A percentile compares a stretch with the other conserved stretches of the same genome.
These are phyloP conservation scores for Colletotrichum sojae DNA, from an alignment of 2,329 filamentous ascomycete species.

Conservation along the genomic window DNA sequence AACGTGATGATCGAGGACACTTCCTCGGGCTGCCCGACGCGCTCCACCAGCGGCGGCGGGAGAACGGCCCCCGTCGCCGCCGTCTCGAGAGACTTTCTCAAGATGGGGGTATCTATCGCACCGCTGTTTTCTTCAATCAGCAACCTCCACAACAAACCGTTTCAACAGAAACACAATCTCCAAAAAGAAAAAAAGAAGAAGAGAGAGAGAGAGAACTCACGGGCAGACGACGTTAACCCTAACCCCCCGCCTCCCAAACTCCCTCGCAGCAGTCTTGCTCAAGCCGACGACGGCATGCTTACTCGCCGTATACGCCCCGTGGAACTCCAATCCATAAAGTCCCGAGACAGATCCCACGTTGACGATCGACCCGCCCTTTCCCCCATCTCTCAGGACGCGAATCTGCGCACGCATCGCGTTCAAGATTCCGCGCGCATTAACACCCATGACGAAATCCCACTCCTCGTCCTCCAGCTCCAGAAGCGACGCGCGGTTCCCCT, in stretches of 20 bases:
- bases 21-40: conserved; percentile 47
- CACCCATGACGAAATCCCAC: conserved; percentile 59
- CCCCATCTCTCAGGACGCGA: conserved; percentile 52
- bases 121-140: conserved; percentile 21
- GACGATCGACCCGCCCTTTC: conserved; percentile 58
- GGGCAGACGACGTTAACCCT: conserved; percentile 47
- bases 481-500: conserved; percentile 38
- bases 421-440: conserved; percentile 64
- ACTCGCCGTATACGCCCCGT: conserved; percentile 50
- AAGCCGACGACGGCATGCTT: conserved; percentile 52
- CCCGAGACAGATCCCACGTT: conserved; percentile 61
- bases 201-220: conserved; percentile 41
- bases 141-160: too few species aligned
- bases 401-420: conserved; percentile 66
- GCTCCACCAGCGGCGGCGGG: conserved; percentile 36
- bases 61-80: conserved; percentile 35
- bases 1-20: conserved; percentile 47
- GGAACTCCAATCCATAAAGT: conserved; percentile 50
- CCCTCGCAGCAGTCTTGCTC: conserved; percentile 48
- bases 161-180: too few species aligned
- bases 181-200: background rate
- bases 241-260: conserved; percentile 44
- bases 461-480: conserved; percentile 53
- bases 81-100: conserved; percentile 12
- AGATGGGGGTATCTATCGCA: conserved; percentile 37